Percentiles rank a stretch among this genome's conserved stretches.
Evolutionary conservation across 2,329 filamentous ascomycete species (phyloP).

Genomic region (Monosporascus sp.): DNA sequence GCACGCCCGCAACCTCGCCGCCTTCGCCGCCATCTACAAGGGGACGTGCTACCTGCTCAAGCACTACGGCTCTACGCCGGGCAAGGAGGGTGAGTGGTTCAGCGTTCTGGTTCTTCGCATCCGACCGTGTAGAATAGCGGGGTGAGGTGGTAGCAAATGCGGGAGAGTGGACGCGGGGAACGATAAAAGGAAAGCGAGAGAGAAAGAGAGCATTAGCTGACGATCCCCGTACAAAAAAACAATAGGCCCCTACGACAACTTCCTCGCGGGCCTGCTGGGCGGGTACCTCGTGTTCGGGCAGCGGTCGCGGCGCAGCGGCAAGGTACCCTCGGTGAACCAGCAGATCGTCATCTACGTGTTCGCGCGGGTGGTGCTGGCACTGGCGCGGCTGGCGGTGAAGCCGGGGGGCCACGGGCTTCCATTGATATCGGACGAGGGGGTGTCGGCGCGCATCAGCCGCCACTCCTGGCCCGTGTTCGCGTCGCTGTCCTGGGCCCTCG

Average conservation of each 20-base stretch:
- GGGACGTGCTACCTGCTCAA: conserved; percentile 69
- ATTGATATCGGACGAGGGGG: conserved; percentile 41
- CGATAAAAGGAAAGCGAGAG: background rate
- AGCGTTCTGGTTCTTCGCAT: background rate
- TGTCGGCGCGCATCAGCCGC: conserved; percentile 47
- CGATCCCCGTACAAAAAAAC: background rate
- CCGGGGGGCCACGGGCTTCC: conserved; percentile 45
- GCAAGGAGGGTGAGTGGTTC: conserved; percentile 47
- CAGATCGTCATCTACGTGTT: conserved; percentile 99
- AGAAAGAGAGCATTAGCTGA: conserved; percentile 2
- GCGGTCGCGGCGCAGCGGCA: conserved; percentile 55
- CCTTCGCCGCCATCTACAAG: conserved; percentile 92
- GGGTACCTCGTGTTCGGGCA: conserved; percentile 89
- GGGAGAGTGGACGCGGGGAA: background rate
- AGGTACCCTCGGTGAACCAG: conserved; percentile 78
- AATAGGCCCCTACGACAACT: conserved; percentile 71
- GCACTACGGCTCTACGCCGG: conserved; percentile 50
- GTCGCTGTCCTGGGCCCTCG: conserved; percentile 80
- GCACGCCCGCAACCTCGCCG: conserved; percentile 86
- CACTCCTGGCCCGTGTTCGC: conserved; percentile 94
- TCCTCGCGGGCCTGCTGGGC: conserved; percentile 80
- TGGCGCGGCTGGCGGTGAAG: conserved; percentile 78
- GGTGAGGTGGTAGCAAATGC: background rate
- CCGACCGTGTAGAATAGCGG: background rate
- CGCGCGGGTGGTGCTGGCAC: conserved; percentile 77